Base-by-base conservation (phyloP, 2,329 filamentous ascomycete genomes). In the Fusarium sp. region DNA sequence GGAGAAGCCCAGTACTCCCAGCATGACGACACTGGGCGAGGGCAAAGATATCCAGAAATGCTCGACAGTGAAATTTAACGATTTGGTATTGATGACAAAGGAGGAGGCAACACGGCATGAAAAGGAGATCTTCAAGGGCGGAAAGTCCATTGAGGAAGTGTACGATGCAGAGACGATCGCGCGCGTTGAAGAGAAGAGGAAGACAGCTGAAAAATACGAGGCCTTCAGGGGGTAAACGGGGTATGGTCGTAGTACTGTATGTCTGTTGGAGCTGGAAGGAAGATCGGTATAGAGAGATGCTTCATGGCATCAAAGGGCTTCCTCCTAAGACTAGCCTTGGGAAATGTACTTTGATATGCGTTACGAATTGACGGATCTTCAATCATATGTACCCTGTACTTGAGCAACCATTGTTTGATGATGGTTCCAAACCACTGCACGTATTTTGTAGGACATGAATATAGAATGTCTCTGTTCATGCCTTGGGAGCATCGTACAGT, bases 21-120 rank as follows among this genome's bases (percentile, higher is more conserved):
- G 88, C 67, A 82, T 86, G 56, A 80, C 85, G 45, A 80, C 78
- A 15, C 82, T 93, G 15, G 90, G 94, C 40, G 82, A 87, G 53
- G 85, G 84, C 30, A 86, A 88, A 39, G 85, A 89, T n/a, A 88
- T 89, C 21, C 94, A 98, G 77, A 96, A 92, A 74, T 88, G 85
- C 44, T 89, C 92, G n/a, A 86, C 84, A 4, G 70, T 98, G 6
- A 78, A 83, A 30, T 79, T 95, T 70, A 83, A 85, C 26, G 90
- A 97, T 44, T 76, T 97, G 62, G 94, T 97, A 0, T 92, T 91
- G 72, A 93, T 97, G 92, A 97, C 94, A 1, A 97, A 94, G 77
- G 94, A 97, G 63, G 94, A 97, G 78, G 92, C 91, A 4, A 80
- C 84, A 17, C 84, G 86, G 59, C 96, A 99, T 77, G 92, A 96